These are phyloP conservation scores for Mycena metata DNA, from an alignment of 768 basidiomycete species.

Conservation along the genomic window DNA sequence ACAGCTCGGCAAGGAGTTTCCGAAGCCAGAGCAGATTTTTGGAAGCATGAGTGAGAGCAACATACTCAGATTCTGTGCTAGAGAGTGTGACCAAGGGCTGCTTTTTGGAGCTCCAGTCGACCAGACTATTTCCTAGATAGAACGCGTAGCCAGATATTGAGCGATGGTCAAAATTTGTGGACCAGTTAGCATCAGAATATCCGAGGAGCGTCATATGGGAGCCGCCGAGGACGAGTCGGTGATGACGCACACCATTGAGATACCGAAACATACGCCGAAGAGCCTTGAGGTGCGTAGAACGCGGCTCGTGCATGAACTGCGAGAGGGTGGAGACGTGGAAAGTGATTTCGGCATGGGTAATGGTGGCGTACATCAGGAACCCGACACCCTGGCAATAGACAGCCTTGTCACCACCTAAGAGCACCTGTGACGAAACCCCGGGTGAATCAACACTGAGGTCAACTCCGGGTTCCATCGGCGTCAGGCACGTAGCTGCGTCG, in stretches of 20 bases:
- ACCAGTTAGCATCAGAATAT: slow-evolving; percentile 7
- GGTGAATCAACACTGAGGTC: slow-evolving; percentile 22
- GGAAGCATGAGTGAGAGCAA: not conserved
- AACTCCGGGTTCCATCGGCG: slow-evolving; percentile 34
- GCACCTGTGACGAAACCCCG: slow-evolving; percentile 10
- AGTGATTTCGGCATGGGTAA: slow-evolving; percentile 9
- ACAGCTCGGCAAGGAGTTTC: too few species aligned
- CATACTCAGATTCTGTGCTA: slow-evolving; percentile 1
- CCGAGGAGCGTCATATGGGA: slow-evolving; percentile 7
- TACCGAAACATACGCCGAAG: slow-evolving; percentile 29
- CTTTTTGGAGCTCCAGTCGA: slow-evolving; percentile 3
- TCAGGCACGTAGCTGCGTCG: slow-evolving; percentile 38
- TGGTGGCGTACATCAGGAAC: slow-evolving; percentile 31
- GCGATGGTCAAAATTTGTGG: not conserved
- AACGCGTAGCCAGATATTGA: slow-evolving; percentile 3
- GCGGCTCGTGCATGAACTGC: slow-evolving; percentile 32
- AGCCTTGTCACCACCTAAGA: slow-evolving; percentile 6
- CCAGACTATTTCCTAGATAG: slow-evolving; percentile 1
- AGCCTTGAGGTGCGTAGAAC: slow-evolving; percentile 34
- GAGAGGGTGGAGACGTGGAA: slow-evolving; percentile 27
- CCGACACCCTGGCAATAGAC: slow-evolving; percentile 29
- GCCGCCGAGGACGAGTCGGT: slow-evolving; percentile 1
- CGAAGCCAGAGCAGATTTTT: slow-evolving; percentile 6
- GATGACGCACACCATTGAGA: slow-evolving; percentile 2
- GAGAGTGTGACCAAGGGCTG: slow-evolving; percentile 2